These are phyloP conservation scores for Seiridium cupressi DNA, from an alignment of 2,329 filamentous ascomycete genomes.

Conservation along the genomic window DNA sequence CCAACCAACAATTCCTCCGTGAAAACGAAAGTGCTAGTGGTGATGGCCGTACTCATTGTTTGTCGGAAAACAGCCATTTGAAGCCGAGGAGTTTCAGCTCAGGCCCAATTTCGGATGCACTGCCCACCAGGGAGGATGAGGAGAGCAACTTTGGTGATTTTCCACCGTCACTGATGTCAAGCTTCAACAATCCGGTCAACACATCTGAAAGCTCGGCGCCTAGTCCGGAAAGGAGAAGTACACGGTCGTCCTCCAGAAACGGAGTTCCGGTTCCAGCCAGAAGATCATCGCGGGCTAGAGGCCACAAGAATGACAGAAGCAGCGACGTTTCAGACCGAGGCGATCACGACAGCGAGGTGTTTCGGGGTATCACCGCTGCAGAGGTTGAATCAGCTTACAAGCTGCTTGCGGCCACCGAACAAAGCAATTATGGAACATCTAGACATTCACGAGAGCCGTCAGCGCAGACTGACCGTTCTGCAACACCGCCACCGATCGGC, in stretches of 20 bases:
- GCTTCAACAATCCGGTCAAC: neutral
- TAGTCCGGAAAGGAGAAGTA: neutral
- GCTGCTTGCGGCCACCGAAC: neutral
- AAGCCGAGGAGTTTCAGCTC: neutral
- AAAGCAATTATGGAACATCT: neutral
- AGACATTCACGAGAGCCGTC: slow-evolving; percentile 11
- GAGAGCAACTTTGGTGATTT: neutral
- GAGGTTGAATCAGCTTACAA: slow-evolving; percentile 1
- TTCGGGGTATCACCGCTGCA: neutral
- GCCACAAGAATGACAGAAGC: neutral
- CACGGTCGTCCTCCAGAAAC: neutral
- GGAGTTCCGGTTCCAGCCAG: neutral
- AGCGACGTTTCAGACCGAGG: neutral
- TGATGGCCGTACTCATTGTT: too few species aligned
- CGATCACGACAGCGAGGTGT: neutral
- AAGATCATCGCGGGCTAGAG: neutral
- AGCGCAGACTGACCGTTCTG: neutral
- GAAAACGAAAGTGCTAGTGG: neutral
- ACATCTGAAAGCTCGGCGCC: neutral
- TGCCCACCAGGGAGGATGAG: neutral
- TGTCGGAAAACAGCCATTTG: neutral
- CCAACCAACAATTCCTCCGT: neutral
- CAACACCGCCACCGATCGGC: slow-evolving; percentile 1
- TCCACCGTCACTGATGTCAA: neutral
- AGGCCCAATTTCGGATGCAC: neutral